Evolutionary conservation across 2,329 filamentous ascomycete genomes (phyloP).

Genomic region (Arthrobotrys pseudoclavata): DNA sequence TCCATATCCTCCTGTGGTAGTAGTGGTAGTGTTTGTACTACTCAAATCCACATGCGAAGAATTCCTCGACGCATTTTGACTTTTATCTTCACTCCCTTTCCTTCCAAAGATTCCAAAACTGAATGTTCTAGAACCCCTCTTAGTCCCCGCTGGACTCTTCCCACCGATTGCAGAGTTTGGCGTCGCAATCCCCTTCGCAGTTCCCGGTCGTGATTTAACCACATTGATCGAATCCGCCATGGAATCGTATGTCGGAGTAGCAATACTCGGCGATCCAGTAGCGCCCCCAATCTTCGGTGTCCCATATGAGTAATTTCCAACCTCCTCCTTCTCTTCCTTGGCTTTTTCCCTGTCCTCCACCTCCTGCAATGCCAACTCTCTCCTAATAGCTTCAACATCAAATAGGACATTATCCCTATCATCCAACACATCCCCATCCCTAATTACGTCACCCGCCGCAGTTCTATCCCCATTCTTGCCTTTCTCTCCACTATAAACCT

Average conservation of each 20-base stretch:
- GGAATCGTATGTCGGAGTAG: conserved; percentile 21
- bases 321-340: conserved; percentile 77
- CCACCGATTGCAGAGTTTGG: conserved; percentile 9
- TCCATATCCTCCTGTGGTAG: not conserved
- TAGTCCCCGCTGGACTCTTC: conserved; percentile 45
- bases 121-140: conserved; percentile 38
- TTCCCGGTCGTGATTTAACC: conserved; percentile 64
- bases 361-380: conserved; percentile 81
- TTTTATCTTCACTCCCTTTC: conserved; percentile 51
- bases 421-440: conserved; percentile 65
- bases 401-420: conserved; percentile 77
- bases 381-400: conserved; percentile 92
- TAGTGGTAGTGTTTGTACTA: not conserved
- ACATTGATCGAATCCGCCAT: conserved; percentile 37
- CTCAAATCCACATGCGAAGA: conserved; percentile 54
- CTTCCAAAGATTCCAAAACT: conserved; percentile 55
- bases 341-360: conserved; percentile 67
- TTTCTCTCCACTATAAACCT: conserved; percentile 63
- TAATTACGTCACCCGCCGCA: conserved; percentile 65
- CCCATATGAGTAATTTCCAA: conserved; percentile 67
- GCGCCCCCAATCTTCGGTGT: conserved; percentile 7
- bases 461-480: conserved; percentile 68
- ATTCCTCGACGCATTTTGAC: conserved; percentile 33
- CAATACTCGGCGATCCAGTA: not conserved
- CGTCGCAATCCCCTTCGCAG: conserved; percentile 62